These are phyloP conservation scores for Trematosphaeria pertusa DNA, from an alignment of 2,329 filamentous ascomycete species.

Conservation along the genomic window DNA sequence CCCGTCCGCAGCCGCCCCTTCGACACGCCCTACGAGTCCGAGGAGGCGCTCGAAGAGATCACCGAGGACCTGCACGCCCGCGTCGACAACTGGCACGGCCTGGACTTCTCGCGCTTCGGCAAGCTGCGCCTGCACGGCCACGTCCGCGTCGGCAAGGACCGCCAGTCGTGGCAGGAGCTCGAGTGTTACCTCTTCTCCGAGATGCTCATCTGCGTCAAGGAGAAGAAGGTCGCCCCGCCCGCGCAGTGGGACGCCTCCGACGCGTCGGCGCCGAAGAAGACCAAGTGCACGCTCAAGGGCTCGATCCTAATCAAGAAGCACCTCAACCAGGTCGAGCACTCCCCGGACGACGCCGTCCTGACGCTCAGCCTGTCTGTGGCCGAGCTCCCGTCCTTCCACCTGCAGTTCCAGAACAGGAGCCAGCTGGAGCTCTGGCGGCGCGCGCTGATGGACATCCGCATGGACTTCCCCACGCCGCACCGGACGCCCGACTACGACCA, in stretches of 20 bases:
- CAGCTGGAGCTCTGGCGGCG: slow-evolving; percentile 92
- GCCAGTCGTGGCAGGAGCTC: slow-evolving; percentile 94
- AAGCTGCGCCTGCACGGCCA: slow-evolving; percentile 89
- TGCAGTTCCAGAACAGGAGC: slow-evolving; percentile 82
- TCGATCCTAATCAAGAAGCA: slow-evolving; percentile 99
- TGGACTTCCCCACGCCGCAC: slow-evolving; percentile 62
- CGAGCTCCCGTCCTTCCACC: slow-evolving; percentile 92
- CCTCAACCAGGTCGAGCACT: slow-evolving; percentile 82
- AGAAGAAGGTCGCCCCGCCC: slow-evolving; percentile 75
- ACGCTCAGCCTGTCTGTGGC: slow-evolving; percentile 89
- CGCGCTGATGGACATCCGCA: slow-evolving; percentile 82
- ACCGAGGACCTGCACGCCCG: slow-evolving; percentile 83
- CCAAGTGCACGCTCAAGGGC: slow-evolving; percentile 89
- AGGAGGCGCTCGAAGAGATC: slow-evolving; percentile 80
- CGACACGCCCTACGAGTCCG: slow-evolving; percentile 71
- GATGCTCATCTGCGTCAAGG: slow-evolving; percentile 99
- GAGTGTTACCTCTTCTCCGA: slow-evolving; percentile 97
- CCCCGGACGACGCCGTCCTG: slow-evolving; percentile 78
- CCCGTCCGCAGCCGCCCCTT: slow-evolving; percentile 59
- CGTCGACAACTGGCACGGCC: slow-evolving; percentile 98
- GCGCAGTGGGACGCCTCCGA: slow-evolving; percentile 70
- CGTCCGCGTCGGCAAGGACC: slow-evolving; percentile 93
- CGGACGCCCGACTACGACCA: slow-evolving; percentile 78
- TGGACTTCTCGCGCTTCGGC: slow-evolving; percentile 93
- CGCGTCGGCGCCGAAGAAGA: slow-evolving; percentile 64